These are phyloP conservation scores for Pichia thaimueangensis DNA, from an alignment of 805 yeast genomes.

Conservation along the genomic window DNA sequence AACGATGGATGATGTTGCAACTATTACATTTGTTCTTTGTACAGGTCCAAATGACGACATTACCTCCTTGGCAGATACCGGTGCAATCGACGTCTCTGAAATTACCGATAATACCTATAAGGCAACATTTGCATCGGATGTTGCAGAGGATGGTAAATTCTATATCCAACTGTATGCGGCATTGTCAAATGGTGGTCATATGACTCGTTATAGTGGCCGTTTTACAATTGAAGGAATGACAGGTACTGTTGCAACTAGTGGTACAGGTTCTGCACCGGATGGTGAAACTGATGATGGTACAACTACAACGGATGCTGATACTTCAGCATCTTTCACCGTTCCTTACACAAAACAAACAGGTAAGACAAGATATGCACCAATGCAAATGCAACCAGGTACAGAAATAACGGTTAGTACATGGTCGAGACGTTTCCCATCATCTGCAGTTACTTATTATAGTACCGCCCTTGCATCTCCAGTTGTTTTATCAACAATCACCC, in stretches of 20 bases:
- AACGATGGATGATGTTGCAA: constrained; percentile 34
- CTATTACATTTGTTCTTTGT: constrained; percentile 53
- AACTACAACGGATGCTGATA: constrained; percentile 18
- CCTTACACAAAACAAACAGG: constrained; percentile 81
- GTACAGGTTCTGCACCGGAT: constrained; percentile 40
- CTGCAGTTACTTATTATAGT: constrained; percentile 56
- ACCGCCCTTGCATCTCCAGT: constrained; percentile 40
- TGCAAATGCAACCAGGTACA: constrained; percentile 84
- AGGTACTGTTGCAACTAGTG: constrained; percentile 51
- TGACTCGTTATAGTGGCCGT: constrained; percentile 64
- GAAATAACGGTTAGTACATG: constrained; percentile 60
- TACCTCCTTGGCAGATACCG: constrained; percentile 32
- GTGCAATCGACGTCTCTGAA: constrained; percentile 25
- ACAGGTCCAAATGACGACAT: constrained; percentile 57
- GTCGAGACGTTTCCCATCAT: constrained; percentile 60
- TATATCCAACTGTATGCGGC: constrained; percentile 62
- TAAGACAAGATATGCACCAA: constrained; percentile 74
- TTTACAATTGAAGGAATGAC: constrained; percentile 66
- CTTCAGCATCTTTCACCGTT: constrained; percentile 51
- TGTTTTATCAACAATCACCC: constrained; percentile 63
- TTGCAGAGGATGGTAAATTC: constrained; percentile 60
- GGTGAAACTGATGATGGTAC: constrained; percentile 35
- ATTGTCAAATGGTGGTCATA: constrained; percentile 37
- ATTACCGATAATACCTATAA: constrained; percentile 33
- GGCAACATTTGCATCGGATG: constrained; percentile 36